phyloP scores from a whole-genome alignment of 73 alveolate species.

The Paramecium caudatum region DNA sequence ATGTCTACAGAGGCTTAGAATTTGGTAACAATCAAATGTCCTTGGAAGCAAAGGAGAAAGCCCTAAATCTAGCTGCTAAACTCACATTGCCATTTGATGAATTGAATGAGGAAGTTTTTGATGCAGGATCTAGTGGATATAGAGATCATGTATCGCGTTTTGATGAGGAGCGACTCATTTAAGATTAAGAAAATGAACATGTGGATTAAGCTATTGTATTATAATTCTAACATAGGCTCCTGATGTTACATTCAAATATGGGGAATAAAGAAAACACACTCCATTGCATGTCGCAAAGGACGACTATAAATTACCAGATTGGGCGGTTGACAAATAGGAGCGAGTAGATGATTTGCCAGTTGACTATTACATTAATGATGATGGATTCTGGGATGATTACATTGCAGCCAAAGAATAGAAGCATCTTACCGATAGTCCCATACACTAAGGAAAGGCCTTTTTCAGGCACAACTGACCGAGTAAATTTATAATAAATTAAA shows the following conservation, averaged over 20 bases:
- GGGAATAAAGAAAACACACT: slow-evolving; percentile 23
- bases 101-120: neutral
- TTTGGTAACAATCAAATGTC: neutral
- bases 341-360: slow-evolving; percentile 58
- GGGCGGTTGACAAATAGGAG: neutral
- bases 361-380: slow-evolving; percentile 64
- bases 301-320: slow-evolving; percentile 35
- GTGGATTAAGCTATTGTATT: slow-evolving; percentile 45
- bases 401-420: slow-evolving; percentile 4
- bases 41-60: slow-evolving; percentile 26
- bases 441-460: slow-evolving; percentile 16
- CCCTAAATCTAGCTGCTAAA: slow-evolving; percentile 46
- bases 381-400: slow-evolving; percentile 68
- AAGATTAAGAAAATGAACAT: slow-evolving; percentile 55
- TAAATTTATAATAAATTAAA: slow-evolving; percentile 1
- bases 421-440: neutral
- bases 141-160: neutral
- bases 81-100: neutral
- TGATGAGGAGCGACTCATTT: slow-evolving; percentile 54
- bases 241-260: slow-evolving; percentile 12
- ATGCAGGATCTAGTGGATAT: neutral
- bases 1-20: slow-evolving; percentile 57
- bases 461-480: slow-evolving; percentile 29
- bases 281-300: slow-evolving; percentile 27
- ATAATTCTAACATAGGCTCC: neutral